Evolutionary conservation across 352 stramenopile genomes (phyloP).

Genomic region (Aphanomyces stellatus): DNA sequence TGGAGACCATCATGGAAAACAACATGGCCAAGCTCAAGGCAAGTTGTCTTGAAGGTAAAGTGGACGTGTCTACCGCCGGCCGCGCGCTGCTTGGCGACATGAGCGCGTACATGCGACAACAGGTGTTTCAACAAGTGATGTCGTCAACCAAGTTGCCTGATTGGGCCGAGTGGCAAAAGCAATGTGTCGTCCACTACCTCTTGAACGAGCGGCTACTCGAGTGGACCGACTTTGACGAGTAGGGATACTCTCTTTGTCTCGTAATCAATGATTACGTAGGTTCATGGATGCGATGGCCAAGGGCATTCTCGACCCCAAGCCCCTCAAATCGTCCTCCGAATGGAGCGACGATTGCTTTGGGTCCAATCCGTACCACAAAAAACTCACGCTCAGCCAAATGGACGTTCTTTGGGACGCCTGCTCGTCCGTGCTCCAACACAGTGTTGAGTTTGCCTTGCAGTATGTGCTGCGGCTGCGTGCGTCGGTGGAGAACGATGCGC

Average conservation of each 20-base stretch:
- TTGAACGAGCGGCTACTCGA: neutral
- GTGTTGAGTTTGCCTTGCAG: neutral
- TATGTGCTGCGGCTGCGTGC: neutral
- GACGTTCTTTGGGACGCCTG: neutral
- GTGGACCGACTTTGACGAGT: slow-evolving; percentile 15
- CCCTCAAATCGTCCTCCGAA: neutral
- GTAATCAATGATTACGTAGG: neutral
- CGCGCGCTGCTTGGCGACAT: neutral
- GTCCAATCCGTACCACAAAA: neutral
- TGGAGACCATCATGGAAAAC: neutral
- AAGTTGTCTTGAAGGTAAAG: neutral
- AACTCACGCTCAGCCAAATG: neutral
- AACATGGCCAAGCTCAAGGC: neutral
- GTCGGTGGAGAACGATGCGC: neutral
- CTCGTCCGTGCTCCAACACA: neutral
- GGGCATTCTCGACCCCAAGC: neutral
- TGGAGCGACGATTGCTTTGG: neutral
- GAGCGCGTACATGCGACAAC: neutral
- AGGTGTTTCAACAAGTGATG: neutral
- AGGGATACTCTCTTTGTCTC: neutral
- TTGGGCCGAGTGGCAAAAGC: neutral
- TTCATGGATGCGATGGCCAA: neutral
- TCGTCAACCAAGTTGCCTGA: neutral
- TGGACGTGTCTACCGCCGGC: neutral
- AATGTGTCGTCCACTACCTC: neutral